Conservation (phyloP, 164 flowering plant species). For the Aristolochia contorta region DNA sequence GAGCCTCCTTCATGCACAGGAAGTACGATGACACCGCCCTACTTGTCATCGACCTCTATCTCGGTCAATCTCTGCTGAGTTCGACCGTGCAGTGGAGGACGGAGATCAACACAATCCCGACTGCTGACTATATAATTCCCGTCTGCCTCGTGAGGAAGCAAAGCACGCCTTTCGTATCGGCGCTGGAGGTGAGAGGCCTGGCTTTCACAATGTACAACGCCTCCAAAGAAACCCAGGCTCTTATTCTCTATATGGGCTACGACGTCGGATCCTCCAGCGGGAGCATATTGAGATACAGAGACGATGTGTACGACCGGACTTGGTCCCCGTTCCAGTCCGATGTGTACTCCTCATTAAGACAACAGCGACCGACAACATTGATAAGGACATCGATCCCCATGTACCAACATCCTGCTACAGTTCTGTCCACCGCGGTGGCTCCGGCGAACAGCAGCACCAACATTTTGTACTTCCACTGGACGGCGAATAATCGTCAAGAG, state of each 20-base stretch:
- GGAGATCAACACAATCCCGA: slow-evolving; percentile 25
- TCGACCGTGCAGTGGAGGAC: too few species aligned
- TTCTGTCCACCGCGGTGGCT: neutral
- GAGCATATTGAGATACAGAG: neutral
- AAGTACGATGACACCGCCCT: slow-evolving; percentile 23
- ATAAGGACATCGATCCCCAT: neutral
- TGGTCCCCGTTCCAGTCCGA: neutral
- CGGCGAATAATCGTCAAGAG: too few species aligned
- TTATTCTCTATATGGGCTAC: neutral
- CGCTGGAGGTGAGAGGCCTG: slow-evolving; percentile 24
- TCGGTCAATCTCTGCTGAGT: slow-evolving; percentile 21
- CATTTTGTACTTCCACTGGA: neutral
- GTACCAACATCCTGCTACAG: neutral
- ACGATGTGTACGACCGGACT: neutral
- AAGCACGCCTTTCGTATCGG: slow-evolving; percentile 40
- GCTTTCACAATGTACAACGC: neutral
- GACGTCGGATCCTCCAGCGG: neutral
- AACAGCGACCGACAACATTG: neutral
- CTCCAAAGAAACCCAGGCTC: neutral
- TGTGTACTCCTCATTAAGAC: neutral
- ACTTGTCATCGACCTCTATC: slow-evolving; percentile 30
- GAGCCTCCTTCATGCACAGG: slow-evolving; percentile 44
- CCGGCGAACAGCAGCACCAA: neutral
- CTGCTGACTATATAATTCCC: slow-evolving; percentile 11
- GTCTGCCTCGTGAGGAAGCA: slow-evolving; percentile 30